These are phyloP conservation scores for Herpetomonas tarakana DNA, from an alignment of 208 protist genomes.

Conservation along the genomic window DNA sequence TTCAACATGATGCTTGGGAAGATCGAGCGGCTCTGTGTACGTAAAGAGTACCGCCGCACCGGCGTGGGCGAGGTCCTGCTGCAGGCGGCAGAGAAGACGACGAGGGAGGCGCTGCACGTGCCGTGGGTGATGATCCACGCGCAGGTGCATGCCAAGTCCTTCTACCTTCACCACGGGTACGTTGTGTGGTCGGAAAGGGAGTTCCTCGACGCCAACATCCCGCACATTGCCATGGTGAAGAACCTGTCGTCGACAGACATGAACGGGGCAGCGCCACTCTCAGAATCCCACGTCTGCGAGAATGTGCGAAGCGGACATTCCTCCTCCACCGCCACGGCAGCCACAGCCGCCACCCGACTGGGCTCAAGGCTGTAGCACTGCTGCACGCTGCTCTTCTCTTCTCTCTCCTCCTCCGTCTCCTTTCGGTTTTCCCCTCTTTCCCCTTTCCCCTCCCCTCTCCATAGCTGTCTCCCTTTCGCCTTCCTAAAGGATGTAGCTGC, in stretches of 20 bases:
- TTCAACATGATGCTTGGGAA: conserved; percentile 29
- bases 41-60: conserved; percentile 20
- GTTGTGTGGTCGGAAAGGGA: conserved; percentile 18
- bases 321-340: too few species aligned
- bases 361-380: too few species aligned
- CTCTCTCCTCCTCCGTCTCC: too few species aligned
- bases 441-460: too few species aligned
- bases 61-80: conserved; percentile 27
- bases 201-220: conserved; percentile 13
- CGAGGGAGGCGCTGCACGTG: conserved; percentile 29
- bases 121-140: conserved; percentile 30
- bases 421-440: too few species aligned
- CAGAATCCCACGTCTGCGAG: too few species aligned
- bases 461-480: too few species aligned
- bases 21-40: conserved; percentile 45
- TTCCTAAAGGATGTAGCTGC: too few species aligned
- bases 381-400: too few species aligned
- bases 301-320: too few species aligned
- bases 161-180: conserved; percentile 38
- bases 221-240: conserved; percentile 25
- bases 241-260: conserved; percentile 6
- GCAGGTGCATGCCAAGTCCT: conserved; percentile 16
- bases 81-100: conserved; percentile 33
- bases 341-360: too few species aligned
- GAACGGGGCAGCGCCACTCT: too few species aligned